A percentile compares a stretch with the other conserved stretches of the same genome.
phyloP scores from a whole-genome alignment of 2,329 filamentous ascomycete species.

The Ophiostoma ulmi region DNA sequence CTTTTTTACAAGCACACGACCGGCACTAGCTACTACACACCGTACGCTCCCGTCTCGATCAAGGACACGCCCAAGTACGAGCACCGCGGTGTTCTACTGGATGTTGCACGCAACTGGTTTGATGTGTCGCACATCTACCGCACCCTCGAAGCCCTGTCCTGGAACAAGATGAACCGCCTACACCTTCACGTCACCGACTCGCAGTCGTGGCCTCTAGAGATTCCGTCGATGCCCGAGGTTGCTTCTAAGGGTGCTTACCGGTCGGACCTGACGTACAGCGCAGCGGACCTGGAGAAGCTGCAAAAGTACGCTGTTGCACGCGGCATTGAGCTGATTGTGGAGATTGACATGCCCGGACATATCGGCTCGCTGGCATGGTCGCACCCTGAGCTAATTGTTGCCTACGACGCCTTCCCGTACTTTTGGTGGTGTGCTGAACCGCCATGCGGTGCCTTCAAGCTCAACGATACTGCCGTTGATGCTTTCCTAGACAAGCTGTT shows the following conservation, averaged over 20 bases:
- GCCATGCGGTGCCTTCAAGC: slow-evolving; percentile 65
- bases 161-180: slow-evolving; percentile 77
- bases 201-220: slow-evolving; percentile 80
- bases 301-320: slow-evolving; percentile 65
- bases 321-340: slow-evolving; percentile 66
- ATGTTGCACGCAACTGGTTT: slow-evolving; percentile 70
- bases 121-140: slow-evolving; percentile 62
- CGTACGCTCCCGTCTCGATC: slow-evolving; percentile 64
- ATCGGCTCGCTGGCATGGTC: slow-evolving; percentile 62
- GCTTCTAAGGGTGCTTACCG: slow-evolving; percentile 69
- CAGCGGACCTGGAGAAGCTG: slow-evolving; percentile 58
- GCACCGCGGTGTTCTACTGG: slow-evolving; percentile 75
- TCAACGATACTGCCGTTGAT: slow-evolving; percentile 67
- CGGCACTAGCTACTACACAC: slow-evolving; percentile 59
- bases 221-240: slow-evolving; percentile 68
- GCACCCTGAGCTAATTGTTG: slow-evolving; percentile 67
- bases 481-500: slow-evolving; percentile 68
- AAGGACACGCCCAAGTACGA: slow-evolving; percentile 67
- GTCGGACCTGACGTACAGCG: slow-evolving; percentile 60
- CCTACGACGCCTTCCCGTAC: slow-evolving; percentile 54
- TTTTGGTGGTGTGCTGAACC: slow-evolving; percentile 57
- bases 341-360: slow-evolving; percentile 79
- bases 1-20: slow-evolving; percentile 69
- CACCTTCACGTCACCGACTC: slow-evolving; percentile 79
- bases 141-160: slow-evolving; percentile 70